Conservation (phyloP, 257 asterid genomes). For the Solanum chilense region DNA sequence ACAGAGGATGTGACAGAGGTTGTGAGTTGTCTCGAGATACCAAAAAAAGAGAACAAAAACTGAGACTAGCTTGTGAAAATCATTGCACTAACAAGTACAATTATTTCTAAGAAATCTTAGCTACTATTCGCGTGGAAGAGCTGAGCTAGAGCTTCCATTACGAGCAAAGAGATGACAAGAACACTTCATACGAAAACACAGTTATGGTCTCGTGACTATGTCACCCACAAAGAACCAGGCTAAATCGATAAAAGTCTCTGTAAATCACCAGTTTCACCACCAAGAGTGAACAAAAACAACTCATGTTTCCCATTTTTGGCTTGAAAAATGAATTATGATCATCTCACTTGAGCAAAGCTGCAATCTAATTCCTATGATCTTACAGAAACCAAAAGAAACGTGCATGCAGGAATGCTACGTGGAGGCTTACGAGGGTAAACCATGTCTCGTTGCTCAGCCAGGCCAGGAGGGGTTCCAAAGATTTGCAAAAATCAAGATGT, state of each 20-base stretch:
- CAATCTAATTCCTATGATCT: neutral
- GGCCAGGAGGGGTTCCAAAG: neutral
- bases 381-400: neutral
- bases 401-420: neutral
- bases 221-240: neutral
- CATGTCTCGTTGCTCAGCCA: neutral
- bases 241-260: neutral
- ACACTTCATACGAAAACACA: neutral
- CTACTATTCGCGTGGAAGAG: neutral
- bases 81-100: neutral
- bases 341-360: neutral
- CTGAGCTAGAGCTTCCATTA: neutral
- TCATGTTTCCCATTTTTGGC: neutral
- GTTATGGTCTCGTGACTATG: neutral
- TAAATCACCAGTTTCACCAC: neutral
- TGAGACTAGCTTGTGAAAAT: neutral
- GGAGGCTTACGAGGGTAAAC: neutral
- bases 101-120: neutral
- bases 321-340: neutral
- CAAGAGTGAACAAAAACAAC: neutral
- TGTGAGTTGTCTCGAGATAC: too few species aligned
- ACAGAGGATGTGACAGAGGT: too few species aligned
- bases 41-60: too few species aligned
- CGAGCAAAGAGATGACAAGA: neutral
- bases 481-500: constrained; percentile 17